Evolutionary conservation across 768 basidiomycete species (phyloP).

Genomic region (Amanita thiersii): DNA sequence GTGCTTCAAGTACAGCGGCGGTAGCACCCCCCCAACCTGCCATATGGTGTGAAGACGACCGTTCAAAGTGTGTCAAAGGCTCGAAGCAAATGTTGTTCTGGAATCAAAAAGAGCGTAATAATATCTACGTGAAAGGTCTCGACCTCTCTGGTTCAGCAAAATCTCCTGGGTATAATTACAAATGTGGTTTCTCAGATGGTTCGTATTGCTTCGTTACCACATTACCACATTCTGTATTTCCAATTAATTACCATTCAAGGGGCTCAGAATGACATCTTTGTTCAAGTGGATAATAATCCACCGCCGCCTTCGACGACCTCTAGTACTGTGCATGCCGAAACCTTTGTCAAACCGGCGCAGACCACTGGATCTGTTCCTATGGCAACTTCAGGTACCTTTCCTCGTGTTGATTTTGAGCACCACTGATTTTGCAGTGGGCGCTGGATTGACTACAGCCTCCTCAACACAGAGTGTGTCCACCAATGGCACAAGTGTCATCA

Average conservation of each 20-base stretch:
- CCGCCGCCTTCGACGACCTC: too few species aligned
- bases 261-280: constrained; percentile 38
- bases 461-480: too few species aligned
- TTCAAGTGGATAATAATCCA: constrained; percentile 9
- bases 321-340: too few species aligned
- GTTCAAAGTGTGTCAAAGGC: constrained; percentile 32
- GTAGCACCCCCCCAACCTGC: constrained; percentile 35
- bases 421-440: too few species aligned
- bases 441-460: too few species aligned
- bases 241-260: constrained; percentile 18
- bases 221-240: background rate
- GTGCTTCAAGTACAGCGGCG: constrained; percentile 28
- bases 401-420: too few species aligned
- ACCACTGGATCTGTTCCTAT: too few species aligned
- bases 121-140: constrained; percentile 32
- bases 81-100: constrained; percentile 51
- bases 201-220: constrained; percentile 11
- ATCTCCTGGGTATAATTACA: constrained; percentile 41
- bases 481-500: too few species aligned
- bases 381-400: too few species aligned
- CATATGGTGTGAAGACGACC: constrained; percentile 44
- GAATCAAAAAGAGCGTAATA: constrained; percentile 42
- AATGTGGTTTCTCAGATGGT: constrained; percentile 42
- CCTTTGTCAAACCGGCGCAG: too few species aligned
- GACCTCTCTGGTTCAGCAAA: constrained; percentile 30